phyloP scores from a whole-genome alignment of 257 asterid species.

The Nicotiana knightiana region DNA sequence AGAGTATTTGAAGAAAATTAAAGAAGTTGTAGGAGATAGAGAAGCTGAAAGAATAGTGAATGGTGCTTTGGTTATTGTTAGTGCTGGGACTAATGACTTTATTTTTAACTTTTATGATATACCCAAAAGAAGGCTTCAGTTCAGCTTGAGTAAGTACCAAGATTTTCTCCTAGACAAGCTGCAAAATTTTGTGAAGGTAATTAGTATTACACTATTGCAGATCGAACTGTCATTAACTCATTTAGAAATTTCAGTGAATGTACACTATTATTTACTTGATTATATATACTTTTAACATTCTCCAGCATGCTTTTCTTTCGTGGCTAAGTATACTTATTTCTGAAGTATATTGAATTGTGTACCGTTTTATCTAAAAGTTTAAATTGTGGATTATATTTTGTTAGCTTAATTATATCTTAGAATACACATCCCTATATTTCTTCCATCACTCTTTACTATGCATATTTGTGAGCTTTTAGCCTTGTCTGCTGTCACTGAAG shows the following conservation, averaged over 20 bases:
- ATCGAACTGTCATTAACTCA: neutral
- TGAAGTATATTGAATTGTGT: neutral
- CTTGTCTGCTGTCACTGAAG: neutral
- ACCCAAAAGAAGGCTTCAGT: neutral
- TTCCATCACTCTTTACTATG: neutral
- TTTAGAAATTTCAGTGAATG: no score
- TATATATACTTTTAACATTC: no score
- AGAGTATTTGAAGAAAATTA: conserved; percentile 4
- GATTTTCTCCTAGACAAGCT: conserved; percentile 6
- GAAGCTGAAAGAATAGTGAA: conserved; percentile 2
- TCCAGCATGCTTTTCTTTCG: no score
- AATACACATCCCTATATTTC: neutral
- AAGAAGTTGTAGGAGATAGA: neutral
- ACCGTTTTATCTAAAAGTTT: neutral
- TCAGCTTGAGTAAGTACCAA: conserved; percentile 2
- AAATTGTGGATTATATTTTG: accelerated
- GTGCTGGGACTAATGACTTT: conserved; percentile 22
- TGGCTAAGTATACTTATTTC: no score
- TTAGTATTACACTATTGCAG: neutral
- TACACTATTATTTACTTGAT: no score
- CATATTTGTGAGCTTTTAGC: neutral
- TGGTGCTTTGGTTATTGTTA: conserved; percentile 11
- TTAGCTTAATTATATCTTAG: neutral
- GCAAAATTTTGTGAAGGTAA: conserved; percentile 10
- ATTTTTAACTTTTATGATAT: neutral